Base-by-base conservation (phyloP, 306 rosid species). In the Echinosophora koreensis region DNA sequence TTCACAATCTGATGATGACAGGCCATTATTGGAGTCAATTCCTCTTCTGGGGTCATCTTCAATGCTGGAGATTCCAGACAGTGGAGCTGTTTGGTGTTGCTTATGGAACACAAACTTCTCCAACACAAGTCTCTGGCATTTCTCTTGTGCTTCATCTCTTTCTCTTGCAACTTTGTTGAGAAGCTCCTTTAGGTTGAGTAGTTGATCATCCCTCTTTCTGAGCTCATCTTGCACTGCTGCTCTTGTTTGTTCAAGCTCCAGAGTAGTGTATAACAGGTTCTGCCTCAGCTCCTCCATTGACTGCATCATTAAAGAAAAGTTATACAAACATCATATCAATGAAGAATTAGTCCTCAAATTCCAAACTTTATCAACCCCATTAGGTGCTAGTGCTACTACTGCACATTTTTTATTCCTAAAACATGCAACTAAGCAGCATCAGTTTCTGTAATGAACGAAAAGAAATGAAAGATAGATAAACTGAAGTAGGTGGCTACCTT, bases 1-100 rank as follows among this genome's bases (percentile, higher is more conserved):
- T 83, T 96, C 99, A 68, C 99, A 96, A 63, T 96, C 99, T 6
- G 99, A 95, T 8, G 96, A 88, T 1, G 97, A 92, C 2, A 89
- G 78, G 13, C 94, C 97, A 85, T 88, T 87, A 86, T 87, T 87
- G 32, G 90, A 88, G 76, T 92, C 98, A 37, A 88, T 87, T 71
- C 93, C 92, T 82, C 92, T 88, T 62, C 95, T 89, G 77, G 90
- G 91, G 30, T 96, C 99, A 81, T 96, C 99, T 78, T 96, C 99
- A 77, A 92, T 86, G 90, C 98, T 92, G 1, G 99, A 95, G 64
- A 92, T 82, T 47, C 96, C 97, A 50, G 99, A 95, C 1, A 87
- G 58, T 22, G 93, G 97, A 80, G 87, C 91, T 28, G 87, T 67
- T 66, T 76, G 86, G 8, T 84, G 88, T 2, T 82, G 86, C 10